Evolutionary conservation across 805 yeast genomes (phyloP).

Genomic region (Ogataea methanolica): DNA sequence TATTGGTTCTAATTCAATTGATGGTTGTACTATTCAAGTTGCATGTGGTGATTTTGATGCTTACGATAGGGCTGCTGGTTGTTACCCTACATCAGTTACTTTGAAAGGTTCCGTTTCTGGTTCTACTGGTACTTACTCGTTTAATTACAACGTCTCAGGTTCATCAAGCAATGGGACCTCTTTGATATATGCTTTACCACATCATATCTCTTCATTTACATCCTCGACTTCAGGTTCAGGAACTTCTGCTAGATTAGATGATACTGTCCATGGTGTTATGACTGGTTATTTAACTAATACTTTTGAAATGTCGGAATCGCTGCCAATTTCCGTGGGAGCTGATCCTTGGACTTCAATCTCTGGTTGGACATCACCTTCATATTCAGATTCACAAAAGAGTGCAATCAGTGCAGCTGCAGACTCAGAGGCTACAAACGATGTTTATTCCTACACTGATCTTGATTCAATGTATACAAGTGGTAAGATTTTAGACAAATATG

Average conservation of each 20-base stretch:
- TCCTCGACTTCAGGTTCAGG: constrained; percentile 23
- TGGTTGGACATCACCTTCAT: constrained; percentile 22
- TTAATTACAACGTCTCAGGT: constrained; percentile 42
- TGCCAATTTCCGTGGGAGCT: constrained; percentile 38
- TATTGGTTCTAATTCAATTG: constrained; percentile 38
- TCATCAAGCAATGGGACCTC: constrained; percentile 38
- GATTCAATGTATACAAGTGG: constrained; percentile 72
- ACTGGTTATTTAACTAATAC: constrained; percentile 39
- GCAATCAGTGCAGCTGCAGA: constrained; percentile 31
- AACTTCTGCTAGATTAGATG: constrained; percentile 37
- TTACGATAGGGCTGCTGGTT: constrained; percentile 62
- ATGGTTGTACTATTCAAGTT: constrained; percentile 55
- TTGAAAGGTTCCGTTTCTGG: constrained; percentile 39
- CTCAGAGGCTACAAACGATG: constrained; percentile 37
- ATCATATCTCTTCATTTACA: constrained; percentile 39
- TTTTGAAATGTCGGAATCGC: constrained; percentile 37
- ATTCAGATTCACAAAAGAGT: constrained; percentile 14
- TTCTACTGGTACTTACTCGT: constrained; percentile 35
- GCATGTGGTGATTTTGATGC: constrained; percentile 43
- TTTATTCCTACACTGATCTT: constrained; percentile 38
- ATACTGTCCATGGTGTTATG: constrained; percentile 48
- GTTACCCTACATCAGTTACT: constrained; percentile 46
- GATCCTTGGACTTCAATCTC: constrained; percentile 56
- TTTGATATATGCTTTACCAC: constrained; percentile 49
- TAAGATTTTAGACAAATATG: constrained; percentile 82